Evolutionary conservation across 2,329 filamentous ascomycete genomes (phyloP).

Genomic region (Penicillium sumatraense): DNA sequence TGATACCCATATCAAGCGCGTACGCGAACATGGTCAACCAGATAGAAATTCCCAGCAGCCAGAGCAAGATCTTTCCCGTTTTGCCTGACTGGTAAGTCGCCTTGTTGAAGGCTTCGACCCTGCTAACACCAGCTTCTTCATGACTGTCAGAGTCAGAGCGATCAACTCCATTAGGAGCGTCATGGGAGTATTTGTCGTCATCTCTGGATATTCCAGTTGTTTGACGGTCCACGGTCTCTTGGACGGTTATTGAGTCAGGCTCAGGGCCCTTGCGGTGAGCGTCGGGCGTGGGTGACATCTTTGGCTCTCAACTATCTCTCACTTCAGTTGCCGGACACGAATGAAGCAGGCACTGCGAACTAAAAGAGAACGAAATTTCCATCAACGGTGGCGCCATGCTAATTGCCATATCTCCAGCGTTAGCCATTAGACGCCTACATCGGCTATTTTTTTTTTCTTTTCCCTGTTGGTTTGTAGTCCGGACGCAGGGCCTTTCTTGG

Average conservation of each 20-base stretch:
- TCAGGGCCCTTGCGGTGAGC: neutral
- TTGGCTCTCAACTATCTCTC: neutral
- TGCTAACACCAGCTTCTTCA: conserved; percentile 4
- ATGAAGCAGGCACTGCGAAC: neutral
- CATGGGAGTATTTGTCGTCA: neutral
- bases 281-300: neutral
- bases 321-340: neutral
- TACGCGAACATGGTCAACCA: conserved; percentile 36
- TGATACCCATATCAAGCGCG: conserved; percentile 28
- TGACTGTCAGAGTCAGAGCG: neutral
- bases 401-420: neutral
- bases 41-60: conserved; percentile 26
- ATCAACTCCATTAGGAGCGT: neutral
- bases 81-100: conserved; percentile 29
- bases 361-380: neutral
- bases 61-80: conserved; percentile 25
- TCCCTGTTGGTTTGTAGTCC: neutral
- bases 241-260: neutral
- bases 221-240: neutral
- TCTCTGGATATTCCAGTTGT: neutral
- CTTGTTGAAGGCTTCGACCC: conserved; percentile 33
- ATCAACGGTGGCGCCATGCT: neutral
- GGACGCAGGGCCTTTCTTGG: neutral
- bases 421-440: neutral
- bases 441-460: neutral